Percentiles rank a stretch among this genome's conserved stretches.
Evolutionary conservation across 2,329 filamentous ascomycete genomes (phyloP).

Genomic region (Apiospora phragmitis): DNA sequence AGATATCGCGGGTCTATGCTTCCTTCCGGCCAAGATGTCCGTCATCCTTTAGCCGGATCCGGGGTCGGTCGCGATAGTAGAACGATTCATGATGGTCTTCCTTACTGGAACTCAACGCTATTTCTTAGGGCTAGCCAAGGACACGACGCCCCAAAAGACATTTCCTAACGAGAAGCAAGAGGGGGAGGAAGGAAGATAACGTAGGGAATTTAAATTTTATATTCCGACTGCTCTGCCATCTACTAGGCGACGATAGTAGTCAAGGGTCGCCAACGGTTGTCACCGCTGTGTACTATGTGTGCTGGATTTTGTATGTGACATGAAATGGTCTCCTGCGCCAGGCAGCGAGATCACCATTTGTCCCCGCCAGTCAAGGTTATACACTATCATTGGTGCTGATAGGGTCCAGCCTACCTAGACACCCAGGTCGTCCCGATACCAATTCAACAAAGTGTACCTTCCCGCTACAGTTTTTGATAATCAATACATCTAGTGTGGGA

Average conservation of each 20-base stretch:
- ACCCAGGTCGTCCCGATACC: background rate
- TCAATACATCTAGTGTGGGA: background rate
- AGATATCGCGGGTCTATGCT: background rate
- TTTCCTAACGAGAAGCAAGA: background rate
- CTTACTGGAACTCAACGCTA: background rate
- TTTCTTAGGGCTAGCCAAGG: background rate
- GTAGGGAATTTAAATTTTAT: too few species aligned
- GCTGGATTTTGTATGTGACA: background rate
- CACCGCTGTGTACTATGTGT: background rate
- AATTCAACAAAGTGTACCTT: background rate
- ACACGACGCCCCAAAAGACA: background rate
- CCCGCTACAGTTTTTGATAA: background rate
- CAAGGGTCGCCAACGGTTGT: background rate
- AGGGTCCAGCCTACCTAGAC: background rate
- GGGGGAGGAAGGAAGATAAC: background rate
- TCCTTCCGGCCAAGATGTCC: background rate
- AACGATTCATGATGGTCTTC: background rate
- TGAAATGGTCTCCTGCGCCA: background rate
- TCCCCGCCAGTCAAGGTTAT: background rate
- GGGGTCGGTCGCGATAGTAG: background rate
- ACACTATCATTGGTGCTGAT: background rate
- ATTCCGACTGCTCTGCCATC: background rate
- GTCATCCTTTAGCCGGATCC: background rate
- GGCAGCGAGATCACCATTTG: background rate
- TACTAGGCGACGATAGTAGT: background rate